Conservation (phyloP, 2,329 filamentous ascomycete genomes). For the Didymella glomerata region DNA sequence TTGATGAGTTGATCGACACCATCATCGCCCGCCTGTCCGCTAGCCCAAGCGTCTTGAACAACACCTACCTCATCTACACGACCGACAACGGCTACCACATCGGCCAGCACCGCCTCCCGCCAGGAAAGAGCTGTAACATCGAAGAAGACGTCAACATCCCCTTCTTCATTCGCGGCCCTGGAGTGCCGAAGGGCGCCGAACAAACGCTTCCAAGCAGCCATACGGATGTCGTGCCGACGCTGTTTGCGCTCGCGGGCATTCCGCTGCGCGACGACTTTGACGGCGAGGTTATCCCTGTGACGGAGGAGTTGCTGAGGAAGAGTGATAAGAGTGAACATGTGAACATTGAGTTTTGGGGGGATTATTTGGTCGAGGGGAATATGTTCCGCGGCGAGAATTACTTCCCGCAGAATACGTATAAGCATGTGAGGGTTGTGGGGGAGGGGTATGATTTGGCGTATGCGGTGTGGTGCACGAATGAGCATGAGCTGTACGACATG, state of each 20-base stretch:
- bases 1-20: constrained; percentile 63
- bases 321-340: constrained; percentile 47
- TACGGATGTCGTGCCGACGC: constrained; percentile 54
- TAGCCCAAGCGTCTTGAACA: constrained; percentile 54
- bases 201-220: constrained; percentile 45
- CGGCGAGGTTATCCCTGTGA: constrained; percentile 49
- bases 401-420: constrained; percentile 65
- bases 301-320: constrained; percentile 2
- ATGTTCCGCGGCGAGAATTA: constrained; percentile 14
- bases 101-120: constrained; percentile 53
- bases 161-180: constrained; percentile 52
- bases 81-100: constrained; percentile 56
- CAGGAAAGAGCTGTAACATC: constrained; percentile 52
- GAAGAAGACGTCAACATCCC: constrained; percentile 56
- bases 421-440: constrained; percentile 64
- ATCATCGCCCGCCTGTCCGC: constrained; percentile 55
- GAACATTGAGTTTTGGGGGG: constrained; percentile 55
- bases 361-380: constrained; percentile 38
- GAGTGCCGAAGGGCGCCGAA: constrained; percentile 37
- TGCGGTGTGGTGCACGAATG: constrained; percentile 73
- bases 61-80: constrained; percentile 57
- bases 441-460: constrained; percentile 69
- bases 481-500: constrained; percentile 72
- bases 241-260: constrained; percentile 48
- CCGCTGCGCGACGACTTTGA: constrained; percentile 48